Conservation (phyloP, 208 protist genomes). For the Crithidia expoeki region DNA sequence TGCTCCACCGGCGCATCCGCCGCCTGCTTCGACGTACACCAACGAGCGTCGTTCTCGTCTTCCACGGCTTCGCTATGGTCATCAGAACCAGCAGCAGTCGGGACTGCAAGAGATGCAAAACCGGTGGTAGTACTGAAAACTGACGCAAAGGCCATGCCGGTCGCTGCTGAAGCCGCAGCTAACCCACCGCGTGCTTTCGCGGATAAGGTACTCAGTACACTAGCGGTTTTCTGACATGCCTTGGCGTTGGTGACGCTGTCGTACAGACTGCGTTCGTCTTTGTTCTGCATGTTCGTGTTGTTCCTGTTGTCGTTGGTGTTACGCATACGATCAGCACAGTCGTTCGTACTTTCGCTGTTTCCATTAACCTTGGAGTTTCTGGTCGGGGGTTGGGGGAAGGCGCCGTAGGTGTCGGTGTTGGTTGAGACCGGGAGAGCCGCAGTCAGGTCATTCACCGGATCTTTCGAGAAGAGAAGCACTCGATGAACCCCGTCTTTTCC, state of each 20-base stretch:
- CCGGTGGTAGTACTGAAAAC: neutral
- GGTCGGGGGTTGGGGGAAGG: constrained; percentile 16
- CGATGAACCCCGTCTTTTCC: constrained; percentile 6
- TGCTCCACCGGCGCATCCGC: constrained; percentile 49
- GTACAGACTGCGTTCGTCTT: constrained; percentile 40
- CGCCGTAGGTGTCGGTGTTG: constrained; percentile 30
- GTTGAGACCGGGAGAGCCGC: constrained; percentile 26
- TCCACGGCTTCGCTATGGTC: neutral
- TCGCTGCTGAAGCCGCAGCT: neutral
- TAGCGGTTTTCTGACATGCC: neutral
- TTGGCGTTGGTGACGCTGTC: constrained; percentile 31
- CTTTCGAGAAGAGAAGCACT: constrained; percentile 25
- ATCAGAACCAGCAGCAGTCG: neutral
- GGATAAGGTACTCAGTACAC: neutral
- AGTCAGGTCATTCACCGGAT: constrained; percentile 19
- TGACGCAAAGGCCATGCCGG: neutral
- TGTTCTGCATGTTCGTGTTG: too few relatives aligned
- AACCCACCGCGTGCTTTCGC: neutral
- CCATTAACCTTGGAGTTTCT: too few relatives aligned
- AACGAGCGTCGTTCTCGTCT: constrained; percentile 20
- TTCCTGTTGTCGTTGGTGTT: neutral
- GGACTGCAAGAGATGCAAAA: neutral
- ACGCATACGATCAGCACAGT: too few relatives aligned
- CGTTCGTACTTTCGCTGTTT: too few relatives aligned
- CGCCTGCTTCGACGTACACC: constrained; percentile 43